Conservation (phyloP, 371 early-diverging fungal species). For the Blakeslea trispora region DNA sequence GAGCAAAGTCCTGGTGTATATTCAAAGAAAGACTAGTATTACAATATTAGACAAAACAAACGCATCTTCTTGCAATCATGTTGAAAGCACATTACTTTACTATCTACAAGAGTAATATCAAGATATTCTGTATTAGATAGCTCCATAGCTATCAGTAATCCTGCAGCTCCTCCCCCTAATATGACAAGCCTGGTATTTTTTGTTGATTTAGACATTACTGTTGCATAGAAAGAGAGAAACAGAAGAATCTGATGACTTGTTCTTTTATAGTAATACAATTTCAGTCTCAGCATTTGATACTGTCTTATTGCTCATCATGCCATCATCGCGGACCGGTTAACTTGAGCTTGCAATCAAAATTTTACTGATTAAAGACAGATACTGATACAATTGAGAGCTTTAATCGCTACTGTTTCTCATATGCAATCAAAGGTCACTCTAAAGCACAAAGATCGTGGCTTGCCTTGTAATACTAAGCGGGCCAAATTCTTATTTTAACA, state of each 20-base stretch:
- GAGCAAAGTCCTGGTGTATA: conserved; percentile 44
- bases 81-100: conserved; percentile 26
- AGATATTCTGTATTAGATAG: conserved; percentile 20
- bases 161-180: conserved; percentile 46
- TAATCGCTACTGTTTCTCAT: too few relatives aligned
- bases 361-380: too few relatives aligned
- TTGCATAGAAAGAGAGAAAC: neutral
- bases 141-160: conserved; percentile 33
- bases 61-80: neutral
- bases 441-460: too few relatives aligned
- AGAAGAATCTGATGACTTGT: neutral
- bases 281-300: too few relatives aligned
- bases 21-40: conserved; percentile 36
- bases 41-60: neutral
- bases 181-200: conserved; percentile 28
- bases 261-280: neutral
- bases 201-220: neutral
- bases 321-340: too few relatives aligned
- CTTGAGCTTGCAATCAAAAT: too few relatives aligned
- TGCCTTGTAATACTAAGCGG: too few relatives aligned
- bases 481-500: neutral
- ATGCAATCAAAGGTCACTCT: too few relatives aligned
- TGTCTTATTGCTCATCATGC: too few relatives aligned
- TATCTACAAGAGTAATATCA: conserved; percentile 41
- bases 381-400: too few relatives aligned